Evolutionary conservation across 2,329 filamentous ascomycete genomes (phyloP).

Genomic region (Fonsecaea nubica): DNA sequence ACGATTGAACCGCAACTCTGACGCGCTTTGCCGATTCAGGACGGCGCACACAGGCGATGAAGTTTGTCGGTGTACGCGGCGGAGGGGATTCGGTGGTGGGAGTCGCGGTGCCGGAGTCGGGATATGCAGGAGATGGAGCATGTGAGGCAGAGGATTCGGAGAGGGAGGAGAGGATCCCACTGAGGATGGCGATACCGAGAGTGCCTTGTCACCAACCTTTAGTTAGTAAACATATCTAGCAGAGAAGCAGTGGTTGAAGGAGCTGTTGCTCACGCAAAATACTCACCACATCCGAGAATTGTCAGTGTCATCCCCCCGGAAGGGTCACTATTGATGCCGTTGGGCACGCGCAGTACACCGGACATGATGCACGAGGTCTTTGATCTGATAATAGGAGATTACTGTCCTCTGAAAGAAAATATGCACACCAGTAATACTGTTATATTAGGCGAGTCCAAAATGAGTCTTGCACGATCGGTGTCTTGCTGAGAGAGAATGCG

Average conservation of each 20-base stretch:
- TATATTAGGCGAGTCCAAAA: neutral
- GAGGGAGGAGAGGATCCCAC: conserved; percentile 77
- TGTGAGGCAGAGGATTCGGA: conserved; percentile 45
- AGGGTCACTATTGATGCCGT: conserved; percentile 24
- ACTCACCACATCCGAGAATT: conserved; percentile 80
- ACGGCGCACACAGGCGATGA: conserved; percentile 80
- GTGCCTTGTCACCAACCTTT: conserved; percentile 61
- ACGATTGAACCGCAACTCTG: conserved; percentile 67
- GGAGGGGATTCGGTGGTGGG: conserved; percentile 52
- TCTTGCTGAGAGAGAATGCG: conserved; percentile 9
- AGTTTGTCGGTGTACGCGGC: conserved; percentile 69
- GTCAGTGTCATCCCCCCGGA: conserved; percentile 64
- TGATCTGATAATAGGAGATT: neutral
- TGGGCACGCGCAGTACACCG: conserved; percentile 24
- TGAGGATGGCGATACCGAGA: conserved; percentile 84
- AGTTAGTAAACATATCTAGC: neutral
- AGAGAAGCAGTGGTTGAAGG: neutral
- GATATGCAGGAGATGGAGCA: conserved; percentile 53
- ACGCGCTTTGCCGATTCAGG: conserved; percentile 73
- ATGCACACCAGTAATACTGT: neutral
- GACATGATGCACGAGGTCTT: conserved; percentile 22
- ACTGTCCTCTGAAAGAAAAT: neutral
- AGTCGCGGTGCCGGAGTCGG: conserved; percentile 47
- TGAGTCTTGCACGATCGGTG: neutral
- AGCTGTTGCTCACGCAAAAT: neutral